These are phyloP conservation scores for Corchorus capsularis DNA, from an alignment of 345 rosid species.

Conservation along the genomic window DNA sequence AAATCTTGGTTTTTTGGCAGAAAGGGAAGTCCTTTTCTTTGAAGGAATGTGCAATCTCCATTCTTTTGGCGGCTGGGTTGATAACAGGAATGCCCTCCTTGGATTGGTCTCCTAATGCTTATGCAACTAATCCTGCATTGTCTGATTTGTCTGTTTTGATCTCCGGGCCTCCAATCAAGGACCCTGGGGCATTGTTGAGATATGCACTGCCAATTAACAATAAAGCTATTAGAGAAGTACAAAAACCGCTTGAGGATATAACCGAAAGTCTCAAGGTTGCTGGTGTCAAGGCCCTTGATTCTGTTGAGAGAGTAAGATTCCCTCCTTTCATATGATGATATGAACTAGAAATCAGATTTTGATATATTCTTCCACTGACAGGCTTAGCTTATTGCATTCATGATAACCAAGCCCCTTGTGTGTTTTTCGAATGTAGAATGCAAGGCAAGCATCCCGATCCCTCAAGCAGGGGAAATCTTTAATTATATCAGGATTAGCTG, in stretches of 20 bases:
- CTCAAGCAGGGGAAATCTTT: constrained; percentile 75
- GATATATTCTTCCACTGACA: not conserved
- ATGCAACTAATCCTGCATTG: constrained; percentile 58
- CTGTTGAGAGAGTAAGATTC: constrained; percentile 79
- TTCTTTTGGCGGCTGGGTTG: constrained; percentile 72
- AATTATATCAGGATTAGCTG: constrained; percentile 78
- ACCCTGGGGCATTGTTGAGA: constrained; percentile 81
- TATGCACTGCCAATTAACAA: constrained; percentile 88
- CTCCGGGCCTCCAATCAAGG: constrained; percentile 97
- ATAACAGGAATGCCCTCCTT: constrained; percentile 57
- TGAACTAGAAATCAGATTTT: constrained; percentile 7
- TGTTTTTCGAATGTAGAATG: constrained; percentile 57
- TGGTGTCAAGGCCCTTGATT: constrained; percentile 87
- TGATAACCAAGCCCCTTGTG: constrained; percentile 6
- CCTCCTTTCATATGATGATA: not conserved
- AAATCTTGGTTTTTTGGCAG: constrained; percentile 34
- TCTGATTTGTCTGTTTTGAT: constrained; percentile 80
- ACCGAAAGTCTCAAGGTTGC: constrained; percentile 88
- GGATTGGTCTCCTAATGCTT: constrained; percentile 43
- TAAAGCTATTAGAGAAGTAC: constrained; percentile 91
- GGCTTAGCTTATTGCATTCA: not conserved
- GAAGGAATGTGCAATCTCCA: constrained; percentile 79
- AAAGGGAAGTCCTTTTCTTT: constrained; percentile 48
- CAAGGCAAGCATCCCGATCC: constrained; percentile 76
- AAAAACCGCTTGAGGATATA: constrained; percentile 94